Conservation (phyloP, 1,284 basidiomycete species). For the Moniliophthora roreri region DNA sequence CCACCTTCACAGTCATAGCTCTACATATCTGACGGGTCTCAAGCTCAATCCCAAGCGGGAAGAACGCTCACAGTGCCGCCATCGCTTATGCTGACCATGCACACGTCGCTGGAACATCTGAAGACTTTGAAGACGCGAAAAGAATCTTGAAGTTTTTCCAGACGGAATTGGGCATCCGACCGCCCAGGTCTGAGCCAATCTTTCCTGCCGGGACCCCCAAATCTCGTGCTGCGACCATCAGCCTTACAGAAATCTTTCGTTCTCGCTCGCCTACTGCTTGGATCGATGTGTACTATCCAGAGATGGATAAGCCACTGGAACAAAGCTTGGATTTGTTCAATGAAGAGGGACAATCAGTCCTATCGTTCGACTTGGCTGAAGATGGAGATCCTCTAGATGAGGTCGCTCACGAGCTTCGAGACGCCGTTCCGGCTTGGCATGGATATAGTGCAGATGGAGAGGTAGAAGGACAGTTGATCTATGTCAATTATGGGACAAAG, state of each 20-base stretch:
- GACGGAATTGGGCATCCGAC: conserved; percentile 52
- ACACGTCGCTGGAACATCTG: conserved; percentile 68
- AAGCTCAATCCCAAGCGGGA: conserved; percentile 57
- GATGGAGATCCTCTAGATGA: conserved; percentile 50
- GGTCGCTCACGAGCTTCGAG: conserved; percentile 48
- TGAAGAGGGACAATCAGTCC: conserved; percentile 45
- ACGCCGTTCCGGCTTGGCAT: conserved; percentile 55
- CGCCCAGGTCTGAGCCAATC: conserved; percentile 47
- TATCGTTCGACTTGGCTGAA: conserved; percentile 58
- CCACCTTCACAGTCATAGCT: too few relatives aligned
- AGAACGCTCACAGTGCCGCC: conserved; percentile 56
- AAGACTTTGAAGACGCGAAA: conserved; percentile 67
- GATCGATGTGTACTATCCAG: conserved; percentile 69
- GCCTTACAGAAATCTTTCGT: conserved; percentile 39
- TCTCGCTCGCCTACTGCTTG: conserved; percentile 25
- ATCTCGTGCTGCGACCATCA: conserved; percentile 65
- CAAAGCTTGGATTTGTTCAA: conserved; percentile 49
- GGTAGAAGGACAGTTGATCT: conserved; percentile 60
- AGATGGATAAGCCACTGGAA: conserved; percentile 70
- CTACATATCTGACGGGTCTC: too few relatives aligned
- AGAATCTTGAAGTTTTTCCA: conserved; percentile 65
- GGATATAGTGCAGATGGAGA: conserved; percentile 55
- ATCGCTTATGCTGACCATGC: conserved; percentile 64
- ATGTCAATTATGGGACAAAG: conserved; percentile 72
- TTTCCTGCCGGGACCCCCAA: conserved; percentile 64